Percentiles rank a stretch among this genome's conserved stretches.
Conservation (phyloP, 345 rosid species). For the Salix koriyanagi region DNA sequence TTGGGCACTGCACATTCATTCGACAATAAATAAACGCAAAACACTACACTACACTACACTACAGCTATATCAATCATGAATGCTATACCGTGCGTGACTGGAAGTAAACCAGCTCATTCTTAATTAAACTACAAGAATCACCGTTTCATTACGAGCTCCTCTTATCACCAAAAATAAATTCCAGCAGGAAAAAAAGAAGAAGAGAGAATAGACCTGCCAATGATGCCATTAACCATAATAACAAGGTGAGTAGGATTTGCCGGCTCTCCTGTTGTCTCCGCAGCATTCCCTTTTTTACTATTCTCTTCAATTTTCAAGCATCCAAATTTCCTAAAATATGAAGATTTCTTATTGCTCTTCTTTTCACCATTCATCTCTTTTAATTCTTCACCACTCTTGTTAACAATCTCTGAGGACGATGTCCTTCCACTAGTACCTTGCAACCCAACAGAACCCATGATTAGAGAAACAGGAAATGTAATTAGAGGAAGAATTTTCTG, state of each 20-base stretch:
- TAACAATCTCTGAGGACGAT: not conserved
- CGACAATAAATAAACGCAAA: not conserved
- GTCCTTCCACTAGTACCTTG: not conserved
- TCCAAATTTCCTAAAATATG: slow-evolving; percentile 34
- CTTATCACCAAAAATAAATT: not conserved
- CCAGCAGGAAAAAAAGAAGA: not conserved
- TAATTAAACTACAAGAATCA: too few relatives aligned
- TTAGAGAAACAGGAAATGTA: not conserved
- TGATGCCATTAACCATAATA: slow-evolving; percentile 78
- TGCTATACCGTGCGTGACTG: not conserved
- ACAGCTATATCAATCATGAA: not conserved
- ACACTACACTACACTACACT: too few relatives aligned
- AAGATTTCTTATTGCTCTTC: slow-evolving; percentile 20
- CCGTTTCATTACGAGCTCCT: not conserved
- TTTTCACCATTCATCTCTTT: not conserved
- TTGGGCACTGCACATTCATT: slow-evolving; percentile 40
- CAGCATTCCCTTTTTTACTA: slow-evolving; percentile 45
- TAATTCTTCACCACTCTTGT: not conserved
- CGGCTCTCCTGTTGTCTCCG: slow-evolving; percentile 39
- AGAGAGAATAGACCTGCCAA: slow-evolving; percentile 53
- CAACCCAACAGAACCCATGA: not conserved
- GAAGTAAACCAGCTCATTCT: too few relatives aligned
- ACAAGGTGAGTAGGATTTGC: slow-evolving; percentile 59
- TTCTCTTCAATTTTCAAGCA: slow-evolving; percentile 45
- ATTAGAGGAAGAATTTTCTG: not conserved